These are phyloP conservation scores for Fusarium tjaetaba DNA, from an alignment of 2,329 filamentous ascomycete species.

Conservation along the genomic window DNA sequence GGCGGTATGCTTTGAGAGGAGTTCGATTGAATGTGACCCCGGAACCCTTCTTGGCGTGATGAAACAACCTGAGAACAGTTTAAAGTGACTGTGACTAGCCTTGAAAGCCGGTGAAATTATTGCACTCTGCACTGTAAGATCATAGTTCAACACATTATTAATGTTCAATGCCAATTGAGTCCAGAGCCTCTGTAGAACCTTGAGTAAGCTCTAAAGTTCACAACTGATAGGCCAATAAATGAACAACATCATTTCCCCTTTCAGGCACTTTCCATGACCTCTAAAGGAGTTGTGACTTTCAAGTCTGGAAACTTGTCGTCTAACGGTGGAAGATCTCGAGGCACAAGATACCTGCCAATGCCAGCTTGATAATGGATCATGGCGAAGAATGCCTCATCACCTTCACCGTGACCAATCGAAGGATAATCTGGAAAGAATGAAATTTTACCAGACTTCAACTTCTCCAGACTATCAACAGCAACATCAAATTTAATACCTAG, in stretches of 20 bases:
- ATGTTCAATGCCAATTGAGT: too few relatives aligned
- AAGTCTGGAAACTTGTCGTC: slow-evolving; percentile 29
- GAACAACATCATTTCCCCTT: not conserved
- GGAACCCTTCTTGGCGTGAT: not conserved
- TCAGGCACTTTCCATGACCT: slow-evolving; percentile 38
- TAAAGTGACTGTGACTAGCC: not conserved
- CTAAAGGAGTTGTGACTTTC: slow-evolving; percentile 5
- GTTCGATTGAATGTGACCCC: not conserved
- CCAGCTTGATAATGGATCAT: slow-evolving; percentile 33
- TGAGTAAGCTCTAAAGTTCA: too few relatives aligned
- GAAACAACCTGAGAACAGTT: too few relatives aligned
- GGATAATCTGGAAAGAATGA: slow-evolving; percentile 38
- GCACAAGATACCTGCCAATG: slow-evolving; percentile 16
- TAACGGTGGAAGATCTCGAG: not conserved
- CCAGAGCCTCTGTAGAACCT: too few relatives aligned
- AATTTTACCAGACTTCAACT: slow-evolving; percentile 37
- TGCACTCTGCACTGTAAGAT: not conserved
- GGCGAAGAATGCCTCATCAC: slow-evolving; percentile 34
- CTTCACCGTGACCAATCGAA: slow-evolving; percentile 18
- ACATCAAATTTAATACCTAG: slow-evolving; percentile 28
- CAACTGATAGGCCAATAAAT: too few relatives aligned
- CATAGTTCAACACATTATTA: too few relatives aligned
- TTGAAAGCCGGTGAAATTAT: too few relatives aligned
- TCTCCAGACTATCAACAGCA: slow-evolving; percentile 30
- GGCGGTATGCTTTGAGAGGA: not conserved